Evolutionary conservation across 202 grass and related monocot species (phyloP).

Genomic region (Bolboschoenoplectus hybrid): DNA sequence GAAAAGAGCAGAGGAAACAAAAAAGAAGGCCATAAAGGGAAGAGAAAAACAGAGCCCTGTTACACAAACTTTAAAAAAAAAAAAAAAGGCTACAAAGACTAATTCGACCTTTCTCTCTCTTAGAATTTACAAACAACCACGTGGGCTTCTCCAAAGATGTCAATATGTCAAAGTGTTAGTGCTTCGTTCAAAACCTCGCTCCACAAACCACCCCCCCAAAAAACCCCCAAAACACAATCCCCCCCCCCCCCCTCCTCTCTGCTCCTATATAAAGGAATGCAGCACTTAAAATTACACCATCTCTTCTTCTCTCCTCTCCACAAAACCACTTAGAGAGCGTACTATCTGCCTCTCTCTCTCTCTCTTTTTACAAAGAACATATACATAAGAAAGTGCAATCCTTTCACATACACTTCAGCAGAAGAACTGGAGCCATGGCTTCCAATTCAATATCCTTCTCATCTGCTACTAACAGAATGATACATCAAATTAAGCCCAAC

Average conservation of each 20-base stretch:
- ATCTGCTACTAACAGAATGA: constrained; percentile 7
- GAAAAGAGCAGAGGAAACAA: background rate
- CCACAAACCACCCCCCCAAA: no score
- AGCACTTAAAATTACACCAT: background rate
- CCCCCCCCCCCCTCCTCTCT: no score
- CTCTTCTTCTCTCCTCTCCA: background rate
- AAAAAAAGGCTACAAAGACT: background rate
- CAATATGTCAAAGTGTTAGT: background rate
- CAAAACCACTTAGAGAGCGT: background rate
- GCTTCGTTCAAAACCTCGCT: background rate
- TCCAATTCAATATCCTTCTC: constrained; percentile 29
- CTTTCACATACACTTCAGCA: background rate
- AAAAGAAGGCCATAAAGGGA: background rate
- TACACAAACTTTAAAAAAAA: background rate
- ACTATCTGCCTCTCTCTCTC: background rate
- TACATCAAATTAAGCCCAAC: background rate
- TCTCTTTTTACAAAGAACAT: background rate
- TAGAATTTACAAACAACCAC: background rate
- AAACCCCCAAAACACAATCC: background rate
- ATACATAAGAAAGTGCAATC: background rate
- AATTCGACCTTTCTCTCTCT: constrained; percentile 3
- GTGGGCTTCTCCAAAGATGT: background rate
- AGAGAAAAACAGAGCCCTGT: no score
- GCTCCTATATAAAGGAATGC: constrained; percentile 1
- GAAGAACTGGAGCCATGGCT: constrained; percentile 18